These are phyloP conservation scores for Fomitopsis pulvina DNA, from an alignment of 768 basidiomycete species.

Conservation along the genomic window DNA sequence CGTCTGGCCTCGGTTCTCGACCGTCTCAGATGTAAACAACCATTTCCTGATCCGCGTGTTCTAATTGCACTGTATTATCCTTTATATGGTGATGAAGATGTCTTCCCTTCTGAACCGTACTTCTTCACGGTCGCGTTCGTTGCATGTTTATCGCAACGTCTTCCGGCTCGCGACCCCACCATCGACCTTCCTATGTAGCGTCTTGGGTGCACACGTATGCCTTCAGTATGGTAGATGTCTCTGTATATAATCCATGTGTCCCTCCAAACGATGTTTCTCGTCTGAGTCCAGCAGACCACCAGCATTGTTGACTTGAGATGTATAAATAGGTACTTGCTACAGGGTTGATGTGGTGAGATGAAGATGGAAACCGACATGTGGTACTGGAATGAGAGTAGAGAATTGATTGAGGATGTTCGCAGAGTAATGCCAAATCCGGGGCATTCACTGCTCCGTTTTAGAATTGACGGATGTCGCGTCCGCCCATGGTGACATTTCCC, in stretches of 20 bases:
- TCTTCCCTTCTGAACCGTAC: no score
- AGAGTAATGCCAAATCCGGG: no score
- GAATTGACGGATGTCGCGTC: conserved; percentile 10
- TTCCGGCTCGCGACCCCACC: not conserved
- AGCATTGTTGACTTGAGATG: not conserved
- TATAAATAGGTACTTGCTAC: not conserved
- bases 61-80: no score
- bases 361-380: no score
- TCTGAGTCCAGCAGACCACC: not conserved
- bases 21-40: no score
- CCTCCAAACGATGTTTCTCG: not conserved
- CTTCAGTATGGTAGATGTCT: not conserved
- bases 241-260: not conserved
- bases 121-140: no score
- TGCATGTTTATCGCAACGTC: no score
- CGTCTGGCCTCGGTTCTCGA: not conserved
- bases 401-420: no score
- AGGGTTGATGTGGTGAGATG: not conserved
- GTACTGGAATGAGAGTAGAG: no score
- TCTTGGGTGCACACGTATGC: not conserved
- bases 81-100: no score
- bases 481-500: conserved; percentile 24
- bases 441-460: no score
- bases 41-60: no score
- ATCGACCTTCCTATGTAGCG: not conserved